These are phyloP conservation scores for Hymenoscyphus occultus DNA, from an alignment of 2,329 filamentous ascomycete species.

Conservation along the genomic window DNA sequence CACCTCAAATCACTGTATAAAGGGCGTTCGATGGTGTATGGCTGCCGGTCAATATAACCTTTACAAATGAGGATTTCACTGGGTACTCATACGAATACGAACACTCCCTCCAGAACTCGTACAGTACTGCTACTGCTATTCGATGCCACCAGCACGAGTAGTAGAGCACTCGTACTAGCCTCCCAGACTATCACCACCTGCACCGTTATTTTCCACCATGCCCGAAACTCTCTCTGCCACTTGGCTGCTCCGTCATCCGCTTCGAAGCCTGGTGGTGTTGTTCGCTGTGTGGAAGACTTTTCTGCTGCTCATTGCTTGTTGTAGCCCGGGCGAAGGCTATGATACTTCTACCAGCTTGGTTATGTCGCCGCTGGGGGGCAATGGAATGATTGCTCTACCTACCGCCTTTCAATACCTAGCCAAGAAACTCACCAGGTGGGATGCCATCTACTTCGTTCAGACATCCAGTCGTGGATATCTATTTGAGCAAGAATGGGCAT, in stretches of 20 bases:
- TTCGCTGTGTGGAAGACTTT: constrained; percentile 67
- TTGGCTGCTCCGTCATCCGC: constrained; percentile 22
- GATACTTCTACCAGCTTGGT: constrained; percentile 70
- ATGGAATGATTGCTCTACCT: constrained; percentile 22
- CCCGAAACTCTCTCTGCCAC: constrained; percentile 12
- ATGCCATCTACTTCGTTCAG: constrained; percentile 73
- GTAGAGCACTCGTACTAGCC: too few species aligned
- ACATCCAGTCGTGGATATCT: constrained; percentile 61
- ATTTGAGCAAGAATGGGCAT: constrained; percentile 85
- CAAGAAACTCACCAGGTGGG: constrained; percentile 68
- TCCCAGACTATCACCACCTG: too few species aligned
- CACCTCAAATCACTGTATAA: too few species aligned
- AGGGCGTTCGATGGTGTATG: too few species aligned
- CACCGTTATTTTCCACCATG: constrained; percentile 14
- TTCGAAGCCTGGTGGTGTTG: constrained; percentile 28
- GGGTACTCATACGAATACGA: too few species aligned
- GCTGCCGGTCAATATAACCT: too few species aligned
- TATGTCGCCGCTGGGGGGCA: constrained; percentile 35
- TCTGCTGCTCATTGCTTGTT: constrained; percentile 59
- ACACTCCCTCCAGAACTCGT: too few species aligned
- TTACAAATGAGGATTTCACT: too few species aligned
- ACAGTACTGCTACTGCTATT: too few species aligned
- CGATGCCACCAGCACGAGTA: too few species aligned
- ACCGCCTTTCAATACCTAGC: constrained; percentile 24
- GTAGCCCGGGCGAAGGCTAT: constrained; percentile 60